Percentiles rank a stretch among this genome's conserved stretches.
Evolutionary conservation across 2,329 filamentous ascomycete species (phyloP).

Genomic region (Penicillium sp.): DNA sequence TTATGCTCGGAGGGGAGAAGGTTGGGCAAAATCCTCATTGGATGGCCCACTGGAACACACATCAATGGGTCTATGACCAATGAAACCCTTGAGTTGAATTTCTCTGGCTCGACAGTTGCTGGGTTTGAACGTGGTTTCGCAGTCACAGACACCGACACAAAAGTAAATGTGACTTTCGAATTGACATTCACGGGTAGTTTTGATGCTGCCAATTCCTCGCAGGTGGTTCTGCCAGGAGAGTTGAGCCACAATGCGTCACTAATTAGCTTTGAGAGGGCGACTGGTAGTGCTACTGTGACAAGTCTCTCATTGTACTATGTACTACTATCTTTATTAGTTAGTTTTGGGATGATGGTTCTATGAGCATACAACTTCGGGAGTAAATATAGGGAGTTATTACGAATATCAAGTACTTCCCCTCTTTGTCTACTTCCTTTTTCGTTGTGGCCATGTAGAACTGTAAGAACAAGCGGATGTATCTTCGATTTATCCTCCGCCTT

Average conservation of each 20-base stretch:
- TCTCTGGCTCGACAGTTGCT: not conserved
- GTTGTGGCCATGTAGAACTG: not conserved
- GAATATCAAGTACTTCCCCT: not conserved
- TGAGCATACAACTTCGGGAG: not conserved
- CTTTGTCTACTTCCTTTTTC: not conserved
- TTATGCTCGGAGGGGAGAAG: not conserved
- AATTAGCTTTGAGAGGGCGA: constrained; percentile 3
- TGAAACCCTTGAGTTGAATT: constrained; percentile 2
- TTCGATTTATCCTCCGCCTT: not conserved
- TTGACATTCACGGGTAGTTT: constrained; percentile 1
- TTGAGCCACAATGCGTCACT: constrained; percentile 4
- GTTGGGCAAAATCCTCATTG: not conserved
- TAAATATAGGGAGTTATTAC: not conserved
- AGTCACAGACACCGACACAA: not conserved
- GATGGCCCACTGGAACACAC: constrained; percentile 3
- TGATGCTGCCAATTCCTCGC: constrained; percentile 5
- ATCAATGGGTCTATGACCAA: constrained; percentile 11
- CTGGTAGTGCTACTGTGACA: not conserved
- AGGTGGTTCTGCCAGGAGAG: constrained; percentile 4
- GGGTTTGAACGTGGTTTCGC: not conserved
- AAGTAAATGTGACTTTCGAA: constrained; percentile 8
- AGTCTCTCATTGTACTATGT: not conserved
- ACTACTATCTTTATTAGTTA: not conserved
- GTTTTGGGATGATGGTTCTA: not conserved
- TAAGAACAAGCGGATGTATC: too few species aligned